These are phyloP conservation scores for Neurospora pannonica DNA, from an alignment of 495 filamentous ascomycete genomes.

Conservation along the genomic window DNA sequence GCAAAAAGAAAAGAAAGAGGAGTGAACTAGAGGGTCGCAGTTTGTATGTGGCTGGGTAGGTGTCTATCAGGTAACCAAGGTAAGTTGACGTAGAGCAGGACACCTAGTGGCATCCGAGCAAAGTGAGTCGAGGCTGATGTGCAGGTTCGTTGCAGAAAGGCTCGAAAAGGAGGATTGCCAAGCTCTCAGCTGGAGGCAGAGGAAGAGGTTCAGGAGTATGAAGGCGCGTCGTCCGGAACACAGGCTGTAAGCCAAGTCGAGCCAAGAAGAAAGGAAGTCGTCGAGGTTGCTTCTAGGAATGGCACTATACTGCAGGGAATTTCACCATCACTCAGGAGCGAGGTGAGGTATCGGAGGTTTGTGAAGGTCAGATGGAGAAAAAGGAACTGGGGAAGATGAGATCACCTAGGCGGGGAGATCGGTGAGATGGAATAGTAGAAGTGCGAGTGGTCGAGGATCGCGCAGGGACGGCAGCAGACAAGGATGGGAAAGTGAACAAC, in stretches of 20 bases:
- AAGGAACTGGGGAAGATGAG: neutral
- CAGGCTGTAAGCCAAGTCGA: neutral
- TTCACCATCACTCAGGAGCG: neutral
- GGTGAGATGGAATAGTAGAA: neutral
- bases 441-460: neutral
- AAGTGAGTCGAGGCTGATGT: neutral
- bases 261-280: neutral
- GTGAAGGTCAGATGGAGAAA: neutral
- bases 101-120: neutral
- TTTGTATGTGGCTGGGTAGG: neutral
- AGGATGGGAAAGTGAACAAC: neutral
- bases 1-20: neutral
- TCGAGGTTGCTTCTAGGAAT: neutral
- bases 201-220: neutral
- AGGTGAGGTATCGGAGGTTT: neutral
- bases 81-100: neutral
- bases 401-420: neutral
- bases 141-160: neutral
- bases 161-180: neutral
- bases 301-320: neutral
- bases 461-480: neutral
- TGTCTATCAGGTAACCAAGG: neutral
- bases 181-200: neutral
- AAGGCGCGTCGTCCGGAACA: neutral
- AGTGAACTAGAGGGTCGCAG: neutral